phyloP scores from a whole-genome alignment of 257 asterid species.

The Capsicum baccatum region DNA sequence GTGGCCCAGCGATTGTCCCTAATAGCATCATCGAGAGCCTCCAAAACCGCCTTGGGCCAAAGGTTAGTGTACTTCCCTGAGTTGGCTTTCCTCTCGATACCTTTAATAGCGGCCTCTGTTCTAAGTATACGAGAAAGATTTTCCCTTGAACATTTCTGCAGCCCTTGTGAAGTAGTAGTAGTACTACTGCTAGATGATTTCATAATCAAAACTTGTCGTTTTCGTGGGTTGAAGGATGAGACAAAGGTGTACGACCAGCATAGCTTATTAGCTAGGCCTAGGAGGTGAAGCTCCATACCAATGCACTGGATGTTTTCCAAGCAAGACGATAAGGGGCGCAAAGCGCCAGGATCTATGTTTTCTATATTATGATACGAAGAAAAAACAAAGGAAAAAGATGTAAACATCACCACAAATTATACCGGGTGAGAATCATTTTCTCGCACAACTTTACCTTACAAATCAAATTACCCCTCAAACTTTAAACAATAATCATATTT shows the following conservation, averaged over 20 bases:
- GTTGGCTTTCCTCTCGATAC: conserved; percentile 70
- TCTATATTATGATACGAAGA: too few species aligned
- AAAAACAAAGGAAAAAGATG: too few species aligned
- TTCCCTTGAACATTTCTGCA: conserved; percentile 58
- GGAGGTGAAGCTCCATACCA: conserved; percentile 65
- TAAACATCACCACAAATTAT: too few species aligned
- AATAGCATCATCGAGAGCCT: conserved; percentile 76
- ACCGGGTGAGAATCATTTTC: too few species aligned
- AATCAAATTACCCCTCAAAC: too few species aligned
- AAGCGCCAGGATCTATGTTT: background rate
- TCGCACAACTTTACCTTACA: too few species aligned
- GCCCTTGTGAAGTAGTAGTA: conserved; percentile 36
- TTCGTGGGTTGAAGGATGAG: conserved; percentile 1
- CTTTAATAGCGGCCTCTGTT: conserved; percentile 74
- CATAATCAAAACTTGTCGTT: conserved; percentile 1
- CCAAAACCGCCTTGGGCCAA: conserved; percentile 82
- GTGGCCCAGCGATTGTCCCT: conserved; percentile 71
- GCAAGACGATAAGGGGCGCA: background rate
- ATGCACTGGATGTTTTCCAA: conserved; percentile 19
- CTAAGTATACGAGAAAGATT: conserved; percentile 70
- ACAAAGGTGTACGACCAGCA: conserved; percentile 34
- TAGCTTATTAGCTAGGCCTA: conserved; percentile 38
- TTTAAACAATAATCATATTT: too few species aligned
- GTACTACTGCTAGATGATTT: conserved; percentile 35
- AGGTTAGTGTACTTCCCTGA: conserved; percentile 78